phyloP scores from a whole-genome alignment of 177 flowering plant species.

The Tripterygium wilfordii region DNA sequence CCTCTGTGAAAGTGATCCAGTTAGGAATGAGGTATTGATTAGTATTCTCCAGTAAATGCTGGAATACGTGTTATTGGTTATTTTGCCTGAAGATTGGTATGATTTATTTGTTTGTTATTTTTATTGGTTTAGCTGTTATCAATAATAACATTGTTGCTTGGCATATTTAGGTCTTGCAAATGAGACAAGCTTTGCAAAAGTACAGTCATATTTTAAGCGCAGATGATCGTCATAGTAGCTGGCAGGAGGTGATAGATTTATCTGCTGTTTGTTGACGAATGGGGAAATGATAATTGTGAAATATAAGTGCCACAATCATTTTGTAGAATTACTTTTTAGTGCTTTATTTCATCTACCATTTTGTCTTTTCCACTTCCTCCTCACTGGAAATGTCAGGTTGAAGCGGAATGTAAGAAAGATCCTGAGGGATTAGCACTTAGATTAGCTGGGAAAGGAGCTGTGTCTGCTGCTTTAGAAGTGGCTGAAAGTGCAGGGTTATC shows the following conservation, averaged over 20 bases:
- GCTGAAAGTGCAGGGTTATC: conserved; percentile 97
- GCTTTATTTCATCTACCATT: neutral
- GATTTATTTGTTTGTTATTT: neutral
- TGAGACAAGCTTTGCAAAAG: conserved; percentile 76
- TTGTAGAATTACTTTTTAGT: too few relatives aligned
- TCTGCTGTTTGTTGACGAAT: neutral
- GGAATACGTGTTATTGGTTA: neutral
- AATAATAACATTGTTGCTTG: conserved; percentile 12
- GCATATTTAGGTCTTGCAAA: conserved; percentile 59
- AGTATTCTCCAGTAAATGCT: neutral
- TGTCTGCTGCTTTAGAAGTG: conserved; percentile 95
- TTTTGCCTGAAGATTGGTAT: neutral
- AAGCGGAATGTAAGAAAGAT: conserved; percentile 86
- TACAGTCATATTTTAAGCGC: conserved; percentile 84
- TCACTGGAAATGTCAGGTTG: conserved; percentile 53
- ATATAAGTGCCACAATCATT: too few relatives aligned
- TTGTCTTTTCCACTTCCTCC: neutral
- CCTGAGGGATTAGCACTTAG: conserved; percentile 97
- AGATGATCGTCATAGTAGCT: conserved; percentile 80
- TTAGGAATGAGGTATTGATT: conserved; percentile 58
- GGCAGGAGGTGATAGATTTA: conserved; percentile 78
- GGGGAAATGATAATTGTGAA: neutral
- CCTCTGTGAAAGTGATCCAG: conserved; percentile 55
- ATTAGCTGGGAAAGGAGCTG: conserved; percentile 96
- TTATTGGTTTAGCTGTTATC: neutral